phyloP scores from a whole-genome alignment of 805 yeast genomes.

The Cyberlindnera amylophila region DNA sequence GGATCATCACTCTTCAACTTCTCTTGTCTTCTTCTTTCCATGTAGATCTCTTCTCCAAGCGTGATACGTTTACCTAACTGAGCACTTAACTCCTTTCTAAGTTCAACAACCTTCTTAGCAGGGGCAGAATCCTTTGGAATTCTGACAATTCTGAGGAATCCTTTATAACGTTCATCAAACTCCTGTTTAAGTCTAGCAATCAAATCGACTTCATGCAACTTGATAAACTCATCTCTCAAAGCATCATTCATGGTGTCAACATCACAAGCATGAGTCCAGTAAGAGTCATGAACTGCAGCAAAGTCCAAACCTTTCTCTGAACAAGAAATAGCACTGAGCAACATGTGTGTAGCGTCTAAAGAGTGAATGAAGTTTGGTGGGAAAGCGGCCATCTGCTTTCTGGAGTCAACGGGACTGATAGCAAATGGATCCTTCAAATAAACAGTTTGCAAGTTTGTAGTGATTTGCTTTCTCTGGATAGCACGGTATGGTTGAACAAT shows the following conservation, averaged over 20 bases:
- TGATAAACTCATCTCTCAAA: slow-evolving; percentile 75
- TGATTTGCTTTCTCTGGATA: slow-evolving; percentile 56
- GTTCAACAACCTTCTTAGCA: slow-evolving; percentile 45
- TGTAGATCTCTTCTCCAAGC: slow-evolving; percentile 65
- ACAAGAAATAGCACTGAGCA: slow-evolving; percentile 80
- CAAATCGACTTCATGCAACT: slow-evolving; percentile 70
- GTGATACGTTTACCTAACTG: slow-evolving; percentile 51
- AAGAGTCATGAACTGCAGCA: slow-evolving; percentile 96
- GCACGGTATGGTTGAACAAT: slow-evolving; percentile 96
- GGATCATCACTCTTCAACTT: slow-evolving; percentile 52
- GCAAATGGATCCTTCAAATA: slow-evolving; percentile 84
- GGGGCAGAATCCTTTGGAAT: slow-evolving; percentile 50
- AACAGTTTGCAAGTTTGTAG: slow-evolving; percentile 87
- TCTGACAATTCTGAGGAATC: slow-evolving; percentile 57
- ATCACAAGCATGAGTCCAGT: slow-evolving; percentile 95
- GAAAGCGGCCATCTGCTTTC: slow-evolving; percentile 89
- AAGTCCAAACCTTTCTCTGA: slow-evolving; percentile 61
- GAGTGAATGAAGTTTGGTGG: slow-evolving; percentile 97
- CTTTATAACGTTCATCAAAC: slow-evolving; percentile 74
- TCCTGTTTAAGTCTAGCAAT: slow-evolving; percentile 69
- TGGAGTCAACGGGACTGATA: slow-evolving; percentile 73
- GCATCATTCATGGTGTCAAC: slow-evolving; percentile 65
- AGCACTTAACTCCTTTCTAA: slow-evolving; percentile 46
- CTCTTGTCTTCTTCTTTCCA: slow-evolving; percentile 63
- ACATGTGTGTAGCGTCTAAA: slow-evolving; percentile 95